Base-by-base conservation (phyloP, 2,329 filamentous ascomycete genomes). In the Colletotrichum magnum region DNA sequence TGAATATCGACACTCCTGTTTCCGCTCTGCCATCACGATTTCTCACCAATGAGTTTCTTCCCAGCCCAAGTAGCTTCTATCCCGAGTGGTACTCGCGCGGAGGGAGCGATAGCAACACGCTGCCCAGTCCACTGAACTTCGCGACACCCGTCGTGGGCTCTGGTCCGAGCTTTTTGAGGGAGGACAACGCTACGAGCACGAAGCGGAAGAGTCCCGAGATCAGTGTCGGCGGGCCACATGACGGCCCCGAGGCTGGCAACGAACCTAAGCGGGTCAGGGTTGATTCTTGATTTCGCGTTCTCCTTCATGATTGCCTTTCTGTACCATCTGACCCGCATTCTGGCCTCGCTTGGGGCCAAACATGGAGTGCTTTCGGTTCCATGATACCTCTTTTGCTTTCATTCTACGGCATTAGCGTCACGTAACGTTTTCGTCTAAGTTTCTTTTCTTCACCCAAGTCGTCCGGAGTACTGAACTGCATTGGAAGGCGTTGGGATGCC, bases 11-110 rank as follows among this genome's bases (percentile, higher is more conserved):
- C 64, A 91, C 96, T 0, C 96, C 96, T 0, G 94, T 97, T n/a
- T 98, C 95, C 2, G 95, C 95, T 4, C 85, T 99, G 12, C 96
- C 96, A 0, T 97, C 94, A 58, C 90, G 95, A 48, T 98, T 98
- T 79, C 91, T 98, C 74, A 92, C 91, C 67, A 94, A 93, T 72
- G 94, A 95, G 43, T 90, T 98, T 62, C 85, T 98, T 16, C 95
- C 96, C 0, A 97, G 94, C 64, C 96, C 96, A 0, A 97, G 93
- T 72, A 94, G 90, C 73, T 98, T 98, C 82, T 98, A 97, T 76
- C 91, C 93, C 0, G 94, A 97, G 72, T 98, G 95, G 95, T 91
- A 92, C 73, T 94, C 93, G 79, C 77, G 90, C 79, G 78, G 89
- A 78, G 79, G 90, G 79, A 79, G 85, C 65, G 93, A 96, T 73